Base-by-base conservation (phyloP, 2,329 filamentous ascomycete genomes). In the Dactylellina cionopaga region DNA sequence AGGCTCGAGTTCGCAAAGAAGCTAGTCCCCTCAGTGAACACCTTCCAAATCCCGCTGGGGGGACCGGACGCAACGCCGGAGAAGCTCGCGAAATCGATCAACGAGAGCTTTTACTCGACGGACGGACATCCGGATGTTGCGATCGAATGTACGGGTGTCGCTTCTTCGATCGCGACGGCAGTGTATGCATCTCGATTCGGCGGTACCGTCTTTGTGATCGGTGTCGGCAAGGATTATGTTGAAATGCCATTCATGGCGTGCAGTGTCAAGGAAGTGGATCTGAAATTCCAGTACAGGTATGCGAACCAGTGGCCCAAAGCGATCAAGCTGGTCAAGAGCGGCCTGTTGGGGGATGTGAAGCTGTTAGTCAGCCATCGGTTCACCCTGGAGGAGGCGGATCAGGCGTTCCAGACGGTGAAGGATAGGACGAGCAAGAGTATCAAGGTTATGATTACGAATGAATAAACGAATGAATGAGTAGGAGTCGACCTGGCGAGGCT, bases 181-280 rank as follows among this genome's bases (percentile, higher is more conserved):
- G 94, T 97, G 80, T 95, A 93, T 86, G 89, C 91, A 7, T 87
- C 90, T 80, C 96, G 94, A 83, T 98, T 98, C 78, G 95, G 94
- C 75, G 94, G 95, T 77, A 96, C 96, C 82, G 94, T 98, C 59
- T 98, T 98, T 79, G 90, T 98, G 75, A 96, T 97, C 76, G 94
- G 94, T 39, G 93, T 98, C 1, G 95, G 94, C 76, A 94, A 91
- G 85, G 93, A 95, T 80, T 92, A 97, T 84, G 95, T 98, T 84
- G 92, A 87, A 81, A 90, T 98, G 75, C 94, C 94, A 25, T 98
- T 98, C 81, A 97, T 97, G 94, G 84, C 92, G 55, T 86, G 94
- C 66, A 94, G 90, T 77, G 94, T 93, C 4, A 87, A 91, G 75
- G 95, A 98, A 83, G 90, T 98, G 77, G 94, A 98, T 81, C 84